Evolutionary conservation across 768 basidiomycete species (phyloP).

Genomic region (Wakefieldia striispora): DNA sequence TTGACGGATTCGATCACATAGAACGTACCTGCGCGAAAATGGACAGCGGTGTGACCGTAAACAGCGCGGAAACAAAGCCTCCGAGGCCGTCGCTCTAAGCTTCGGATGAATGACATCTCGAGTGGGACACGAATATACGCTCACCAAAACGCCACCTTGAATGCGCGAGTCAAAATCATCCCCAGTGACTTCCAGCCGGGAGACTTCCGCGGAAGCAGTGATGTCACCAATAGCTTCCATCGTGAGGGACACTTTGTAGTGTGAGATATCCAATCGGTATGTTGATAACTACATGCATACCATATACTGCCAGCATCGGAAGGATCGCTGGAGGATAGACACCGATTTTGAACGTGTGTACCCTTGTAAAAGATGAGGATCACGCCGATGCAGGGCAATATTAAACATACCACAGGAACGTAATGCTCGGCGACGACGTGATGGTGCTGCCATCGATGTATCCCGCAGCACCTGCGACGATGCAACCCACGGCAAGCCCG

Average conservation of each 20-base stretch:
- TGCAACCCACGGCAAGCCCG: constrained; percentile 73
- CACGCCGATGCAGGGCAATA: neutral
- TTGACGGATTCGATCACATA: neutral
- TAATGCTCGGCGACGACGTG: constrained; percentile 68
- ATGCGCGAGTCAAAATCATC: constrained; percentile 77
- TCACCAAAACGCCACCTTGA: constrained; percentile 75
- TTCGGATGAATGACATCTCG: neutral
- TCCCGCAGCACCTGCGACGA: constrained; percentile 75
- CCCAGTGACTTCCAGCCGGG: constrained; percentile 69
- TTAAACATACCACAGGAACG: constrained; percentile 64
- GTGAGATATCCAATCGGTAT: constrained; percentile 3
- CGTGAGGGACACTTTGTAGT: constrained; percentile 54
- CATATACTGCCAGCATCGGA: constrained; percentile 60
- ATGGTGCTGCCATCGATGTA: constrained; percentile 72
- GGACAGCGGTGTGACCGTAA: constrained; percentile 79
- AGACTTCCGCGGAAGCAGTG: constrained; percentile 81
- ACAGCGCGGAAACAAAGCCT: constrained; percentile 74
- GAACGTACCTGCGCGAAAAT: constrained; percentile 62
- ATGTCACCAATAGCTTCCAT: constrained; percentile 89
- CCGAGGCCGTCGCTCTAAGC: constrained; percentile 71
- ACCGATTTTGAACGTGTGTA: constrained; percentile 70
- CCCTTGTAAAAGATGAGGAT: constrained; percentile 39
- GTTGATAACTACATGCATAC: constrained; percentile 24
- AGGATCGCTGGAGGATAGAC: constrained; percentile 72
- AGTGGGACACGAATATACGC: constrained; percentile 9